These are phyloP conservation scores for Moricandia moricandioides DNA, from an alignment of 345 rosid genomes.

Conservation along the genomic window DNA sequence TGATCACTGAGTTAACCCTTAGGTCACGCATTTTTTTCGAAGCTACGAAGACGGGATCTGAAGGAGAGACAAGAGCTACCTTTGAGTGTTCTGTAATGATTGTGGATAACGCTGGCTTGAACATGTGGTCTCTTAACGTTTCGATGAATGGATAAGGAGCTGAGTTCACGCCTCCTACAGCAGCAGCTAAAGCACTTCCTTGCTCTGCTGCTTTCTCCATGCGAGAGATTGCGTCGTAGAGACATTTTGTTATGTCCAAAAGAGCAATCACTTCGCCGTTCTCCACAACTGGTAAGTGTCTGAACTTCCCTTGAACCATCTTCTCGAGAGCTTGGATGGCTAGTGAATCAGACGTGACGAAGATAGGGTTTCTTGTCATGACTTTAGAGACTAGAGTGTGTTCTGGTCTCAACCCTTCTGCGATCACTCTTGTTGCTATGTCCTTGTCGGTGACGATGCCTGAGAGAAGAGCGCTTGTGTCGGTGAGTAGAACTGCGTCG, in stretches of 20 bases:
- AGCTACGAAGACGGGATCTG: constrained; percentile 87
- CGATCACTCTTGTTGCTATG: constrained; percentile 77
- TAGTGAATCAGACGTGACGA: constrained; percentile 73
- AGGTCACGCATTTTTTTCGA: constrained; percentile 79
- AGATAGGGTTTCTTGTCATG: constrained; percentile 90
- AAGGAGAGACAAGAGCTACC: constrained; percentile 67
- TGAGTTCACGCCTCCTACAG: constrained; percentile 73
- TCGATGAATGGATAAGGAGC: constrained; percentile 75
- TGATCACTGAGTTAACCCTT: constrained; percentile 72
- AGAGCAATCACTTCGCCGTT: constrained; percentile 96
- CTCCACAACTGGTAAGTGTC: constrained; percentile 96
- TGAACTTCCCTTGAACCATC: constrained; percentile 94
- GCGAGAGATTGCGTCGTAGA: constrained; percentile 87
- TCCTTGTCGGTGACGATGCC: constrained; percentile 95
- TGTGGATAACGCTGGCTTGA: constrained; percentile 85
- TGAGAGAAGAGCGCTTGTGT: constrained; percentile 84
- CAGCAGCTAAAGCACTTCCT: constrained; percentile 91
- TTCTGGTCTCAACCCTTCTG: constrained; percentile 90
- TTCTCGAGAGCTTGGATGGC: constrained; percentile 97
- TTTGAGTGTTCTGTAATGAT: constrained; percentile 70
- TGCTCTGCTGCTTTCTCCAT: constrained; percentile 97
- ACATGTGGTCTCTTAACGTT: constrained; percentile 86
- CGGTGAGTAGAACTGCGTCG: constrained; percentile 81
- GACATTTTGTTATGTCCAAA: constrained; percentile 87
- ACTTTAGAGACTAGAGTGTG: constrained; percentile 82